These are phyloP conservation scores for Evansstolkia leycettana DNA, from an alignment of 495 filamentous ascomycete genomes.

Conservation along the genomic window DNA sequence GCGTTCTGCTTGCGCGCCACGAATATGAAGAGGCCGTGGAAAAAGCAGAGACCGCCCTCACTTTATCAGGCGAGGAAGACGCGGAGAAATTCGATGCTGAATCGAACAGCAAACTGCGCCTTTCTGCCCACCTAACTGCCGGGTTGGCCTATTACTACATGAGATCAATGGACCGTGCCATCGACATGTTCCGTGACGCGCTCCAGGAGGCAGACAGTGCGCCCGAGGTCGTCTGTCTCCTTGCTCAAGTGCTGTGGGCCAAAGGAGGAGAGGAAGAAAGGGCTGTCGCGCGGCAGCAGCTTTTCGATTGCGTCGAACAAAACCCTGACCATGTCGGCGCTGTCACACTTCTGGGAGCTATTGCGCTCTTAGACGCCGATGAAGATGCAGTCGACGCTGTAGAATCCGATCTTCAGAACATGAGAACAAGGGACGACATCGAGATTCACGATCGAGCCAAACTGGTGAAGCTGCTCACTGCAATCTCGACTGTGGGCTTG, in stretches of 20 bases:
- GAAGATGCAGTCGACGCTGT: slow-evolving; percentile 70
- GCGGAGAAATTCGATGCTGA: slow-evolving; percentile 42
- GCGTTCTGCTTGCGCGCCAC: slow-evolving; percentile 56
- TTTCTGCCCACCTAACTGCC: slow-evolving; percentile 78
- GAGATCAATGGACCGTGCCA: slow-evolving; percentile 47
- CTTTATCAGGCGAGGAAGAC: slow-evolving; percentile 49
- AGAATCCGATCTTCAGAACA: slow-evolving; percentile 55
- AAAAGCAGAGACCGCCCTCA: slow-evolving; percentile 57
- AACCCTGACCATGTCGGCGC: slow-evolving; percentile 64
- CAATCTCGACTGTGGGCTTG: slow-evolving; percentile 37
- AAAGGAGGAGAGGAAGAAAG: slow-evolving; percentile 66
- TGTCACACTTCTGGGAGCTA: slow-evolving; percentile 65
- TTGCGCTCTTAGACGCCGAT: slow-evolving; percentile 71
- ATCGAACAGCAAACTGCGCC: slow-evolving; percentile 48
- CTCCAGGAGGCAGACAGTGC: slow-evolving; percentile 65
- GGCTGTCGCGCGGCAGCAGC: slow-evolving; percentile 61
- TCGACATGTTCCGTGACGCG: slow-evolving; percentile 70
- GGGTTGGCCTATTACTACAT: slow-evolving; percentile 70
- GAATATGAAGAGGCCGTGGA: slow-evolving; percentile 55
- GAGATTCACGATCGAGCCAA: slow-evolving; percentile 32
- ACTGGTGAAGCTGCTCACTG: slow-evolving; percentile 43
- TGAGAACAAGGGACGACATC: slow-evolving; percentile 51
- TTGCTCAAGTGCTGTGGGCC: slow-evolving; percentile 87
- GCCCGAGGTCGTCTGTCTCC: slow-evolving; percentile 76
- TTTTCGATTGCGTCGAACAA: slow-evolving; percentile 65